These are phyloP conservation scores for Tinospora cordifolia DNA, from an alignment of 164 flowering plant species.

Conservation along the genomic window DNA sequence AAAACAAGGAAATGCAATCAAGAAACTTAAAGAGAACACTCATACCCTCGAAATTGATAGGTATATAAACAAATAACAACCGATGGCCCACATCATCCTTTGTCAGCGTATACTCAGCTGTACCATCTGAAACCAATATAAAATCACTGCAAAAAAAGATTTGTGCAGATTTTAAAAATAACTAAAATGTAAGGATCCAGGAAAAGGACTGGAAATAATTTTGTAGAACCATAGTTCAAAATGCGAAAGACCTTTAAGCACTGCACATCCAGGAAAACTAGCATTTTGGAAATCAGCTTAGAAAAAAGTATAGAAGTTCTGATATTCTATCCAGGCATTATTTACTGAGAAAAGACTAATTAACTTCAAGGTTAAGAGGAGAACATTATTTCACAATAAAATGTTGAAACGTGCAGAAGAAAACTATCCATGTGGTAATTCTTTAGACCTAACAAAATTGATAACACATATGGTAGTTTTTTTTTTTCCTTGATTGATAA, in stretches of 20 bases:
- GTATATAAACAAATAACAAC: constrained; percentile 67
- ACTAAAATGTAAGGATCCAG: not conserved
- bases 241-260: not conserved
- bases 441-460: too few species aligned
- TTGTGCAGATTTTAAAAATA: not conserved
- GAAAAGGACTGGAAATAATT: not conserved
- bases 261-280: not conserved
- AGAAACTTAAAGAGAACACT: constrained; percentile 5
- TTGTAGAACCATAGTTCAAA: not conserved
- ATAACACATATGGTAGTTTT: too few species aligned
- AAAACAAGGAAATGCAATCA: not conserved
- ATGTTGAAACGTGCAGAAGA: too few species aligned
- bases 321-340: too few species aligned
- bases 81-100: constrained; percentile 75
- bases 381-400: too few species aligned
- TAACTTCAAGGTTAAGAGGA: too few species aligned
- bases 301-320: too few species aligned
- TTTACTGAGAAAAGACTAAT: too few species aligned
- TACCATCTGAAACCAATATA: constrained; percentile 47
- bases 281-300: too few species aligned
- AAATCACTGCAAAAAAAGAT: constrained; percentile 45
- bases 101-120: constrained; percentile 68
- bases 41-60: constrained; percentile 87
- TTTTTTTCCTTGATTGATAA: too few species aligned
- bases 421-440: too few species aligned